phyloP scores from a whole-genome alignment of 176 grass and related monocot genomes.

The Metroxylon sagu region DNA sequence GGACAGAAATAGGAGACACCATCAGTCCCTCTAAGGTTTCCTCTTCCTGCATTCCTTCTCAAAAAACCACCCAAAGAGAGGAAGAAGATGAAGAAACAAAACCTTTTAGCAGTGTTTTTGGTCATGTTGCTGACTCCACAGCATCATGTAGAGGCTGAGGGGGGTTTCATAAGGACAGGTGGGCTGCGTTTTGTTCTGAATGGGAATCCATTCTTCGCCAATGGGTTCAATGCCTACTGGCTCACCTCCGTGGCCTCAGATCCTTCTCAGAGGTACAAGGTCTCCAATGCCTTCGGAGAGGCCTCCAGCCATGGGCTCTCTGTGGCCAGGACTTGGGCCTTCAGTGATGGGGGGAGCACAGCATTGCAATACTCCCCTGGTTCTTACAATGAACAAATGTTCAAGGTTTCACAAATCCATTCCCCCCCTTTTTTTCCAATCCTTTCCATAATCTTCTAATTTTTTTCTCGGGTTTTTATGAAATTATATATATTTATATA shows the following conservation, averaged over 20 bases:
- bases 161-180: conserved; percentile 42
- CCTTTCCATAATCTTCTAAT: background rate
- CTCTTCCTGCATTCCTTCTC: background rate
- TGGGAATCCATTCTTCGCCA: conserved; percentile 71
- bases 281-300: conserved; percentile 37
- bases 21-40: background rate
- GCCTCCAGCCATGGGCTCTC: conserved; percentile 60
- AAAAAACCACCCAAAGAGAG: background rate
- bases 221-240: conserved; percentile 99
- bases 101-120: background rate
- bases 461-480: conserved; percentile 7
- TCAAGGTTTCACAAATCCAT: conserved; percentile 37
- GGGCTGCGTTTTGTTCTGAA: conserved; percentile 69
- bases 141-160: background rate
- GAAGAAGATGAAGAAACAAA: background rate
- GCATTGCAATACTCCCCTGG: conserved; percentile 70
- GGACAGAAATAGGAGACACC: background rate
- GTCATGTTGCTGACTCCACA: background rate
- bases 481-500: background rate
- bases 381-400: conserved; percentile 81
- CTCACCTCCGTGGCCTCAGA: conserved; percentile 66
- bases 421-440: no score
- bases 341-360: conserved; percentile 64
- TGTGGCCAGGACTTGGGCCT: conserved; percentile 85
- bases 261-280: conserved; percentile 55